Evolutionary conservation across 495 filamentous ascomycete species (phyloP).

Genomic region (Endocarpon pusillum): DNA sequence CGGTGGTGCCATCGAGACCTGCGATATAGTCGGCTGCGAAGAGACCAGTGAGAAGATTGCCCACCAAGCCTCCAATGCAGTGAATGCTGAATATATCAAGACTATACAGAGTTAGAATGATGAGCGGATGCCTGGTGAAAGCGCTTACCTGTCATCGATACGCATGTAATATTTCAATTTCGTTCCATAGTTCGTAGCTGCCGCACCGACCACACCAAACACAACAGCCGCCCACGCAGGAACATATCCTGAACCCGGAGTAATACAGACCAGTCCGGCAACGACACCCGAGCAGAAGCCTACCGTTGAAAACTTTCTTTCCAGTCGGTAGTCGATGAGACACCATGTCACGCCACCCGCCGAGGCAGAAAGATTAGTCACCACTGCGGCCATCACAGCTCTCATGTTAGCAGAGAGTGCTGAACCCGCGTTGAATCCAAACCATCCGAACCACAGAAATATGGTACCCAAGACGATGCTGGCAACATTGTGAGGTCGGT

Average conservation of each 20-base stretch:
- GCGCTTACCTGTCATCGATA: slow-evolving; percentile 80
- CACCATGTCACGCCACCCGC: slow-evolving; percentile 91
- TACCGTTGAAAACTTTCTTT: slow-evolving; percentile 92
- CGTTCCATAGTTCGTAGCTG: slow-evolving; percentile 84
- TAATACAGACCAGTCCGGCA: slow-evolving; percentile 83
- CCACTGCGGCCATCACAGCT: slow-evolving; percentile 44
- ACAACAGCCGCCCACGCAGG: slow-evolving; percentile 84
- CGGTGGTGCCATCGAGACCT: slow-evolving; percentile 58
- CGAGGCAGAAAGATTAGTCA: slow-evolving; percentile 36
- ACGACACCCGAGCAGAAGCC: slow-evolving; percentile 93
- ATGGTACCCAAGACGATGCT: slow-evolving; percentile 94
- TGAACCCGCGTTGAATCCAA: slow-evolving; percentile 92
- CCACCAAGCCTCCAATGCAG: slow-evolving; percentile 70
- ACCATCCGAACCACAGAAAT: slow-evolving; percentile 99
- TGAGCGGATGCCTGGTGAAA: no score
- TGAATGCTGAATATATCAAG: slow-evolving; percentile 93
- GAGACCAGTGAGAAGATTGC: slow-evolving; percentile 77
- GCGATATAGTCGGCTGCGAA: slow-evolving; percentile 91
- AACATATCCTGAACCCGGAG: slow-evolving; percentile 82
- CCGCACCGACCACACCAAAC: slow-evolving; percentile 70
- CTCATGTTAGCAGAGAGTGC: slow-evolving; percentile 82
- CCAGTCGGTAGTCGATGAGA: slow-evolving; percentile 81
- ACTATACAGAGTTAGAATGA: no score
- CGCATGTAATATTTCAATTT: slow-evolving; percentile 84
- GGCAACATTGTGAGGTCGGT: slow-evolving; percentile 94